These are phyloP conservation scores for Dendrothele bispora DNA, from an alignment of 768 basidiomycete species.

Conservation along the genomic window DNA sequence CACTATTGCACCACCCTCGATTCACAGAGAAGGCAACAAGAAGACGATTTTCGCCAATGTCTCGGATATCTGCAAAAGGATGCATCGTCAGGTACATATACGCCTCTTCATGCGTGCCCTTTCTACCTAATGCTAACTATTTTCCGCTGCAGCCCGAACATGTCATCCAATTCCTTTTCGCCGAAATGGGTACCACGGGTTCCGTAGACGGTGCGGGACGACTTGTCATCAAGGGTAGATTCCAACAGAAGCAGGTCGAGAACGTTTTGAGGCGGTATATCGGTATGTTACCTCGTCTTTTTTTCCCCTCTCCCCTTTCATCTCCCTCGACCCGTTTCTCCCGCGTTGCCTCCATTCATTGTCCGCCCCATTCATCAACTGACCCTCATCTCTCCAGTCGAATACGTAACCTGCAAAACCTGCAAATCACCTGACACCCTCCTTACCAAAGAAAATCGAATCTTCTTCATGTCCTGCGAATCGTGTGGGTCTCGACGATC, in stretches of 20 bases:
- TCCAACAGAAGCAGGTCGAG: slow-evolving; percentile 98
- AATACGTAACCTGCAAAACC: slow-evolving; percentile 99
- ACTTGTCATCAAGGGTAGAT: slow-evolving; percentile 95
- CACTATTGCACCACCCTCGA: slow-evolving; percentile 94
- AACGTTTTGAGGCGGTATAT: slow-evolving; percentile 96
- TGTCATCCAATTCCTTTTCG: slow-evolving; percentile 94
- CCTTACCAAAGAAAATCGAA: slow-evolving; percentile 95
- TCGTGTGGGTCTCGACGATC: slow-evolving; percentile 88
- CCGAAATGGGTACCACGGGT: slow-evolving; percentile 98
- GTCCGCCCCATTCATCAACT: too few species aligned
- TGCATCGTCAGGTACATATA: slow-evolving; percentile 76
- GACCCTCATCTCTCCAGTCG: slow-evolving; percentile 52
- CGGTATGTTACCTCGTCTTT: slow-evolving; percentile 52
- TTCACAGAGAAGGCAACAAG: slow-evolving; percentile 95
- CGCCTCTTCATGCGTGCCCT: neutral
- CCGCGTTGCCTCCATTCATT: too few species aligned
- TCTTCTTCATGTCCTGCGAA: slow-evolving; percentile 96
- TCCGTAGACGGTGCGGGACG: slow-evolving; percentile 90
- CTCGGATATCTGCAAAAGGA: slow-evolving; percentile 95
- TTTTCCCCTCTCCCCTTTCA: neutral
- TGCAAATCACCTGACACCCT: slow-evolving; percentile 99
- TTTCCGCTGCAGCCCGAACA: slow-evolving; percentile 84
- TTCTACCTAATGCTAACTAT: neutral
- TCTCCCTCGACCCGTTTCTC: neutral
- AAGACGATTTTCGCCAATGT: slow-evolving; percentile 97